These are phyloP conservation scores for Bonia amplexicaulis DNA, from an alignment of 176 grass and related monocot genomes.

Conservation along the genomic window DNA sequence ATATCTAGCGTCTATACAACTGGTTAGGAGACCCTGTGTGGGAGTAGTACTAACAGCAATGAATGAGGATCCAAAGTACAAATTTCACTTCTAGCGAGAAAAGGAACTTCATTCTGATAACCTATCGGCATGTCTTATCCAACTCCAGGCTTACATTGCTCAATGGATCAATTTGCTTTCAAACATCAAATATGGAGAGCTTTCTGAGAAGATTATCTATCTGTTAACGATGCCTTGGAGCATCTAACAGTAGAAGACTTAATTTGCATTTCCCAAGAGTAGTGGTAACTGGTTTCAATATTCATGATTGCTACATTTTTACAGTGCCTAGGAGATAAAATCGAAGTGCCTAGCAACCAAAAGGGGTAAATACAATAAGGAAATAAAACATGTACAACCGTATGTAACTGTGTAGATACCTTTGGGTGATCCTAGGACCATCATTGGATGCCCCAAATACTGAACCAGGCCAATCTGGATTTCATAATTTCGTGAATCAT, in stretches of 20 bases:
- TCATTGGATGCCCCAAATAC: too few relatives aligned
- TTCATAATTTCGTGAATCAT: too few relatives aligned
- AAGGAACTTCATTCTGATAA: neutral
- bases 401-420: too few relatives aligned
- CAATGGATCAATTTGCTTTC: neutral
- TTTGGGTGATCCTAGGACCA: too few relatives aligned
- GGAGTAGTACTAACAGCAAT: too few relatives aligned
- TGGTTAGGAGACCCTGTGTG: too few relatives aligned
- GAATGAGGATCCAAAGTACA: too few relatives aligned
- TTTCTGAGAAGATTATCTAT: slow-evolving; percentile 46
- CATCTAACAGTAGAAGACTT: too few relatives aligned
- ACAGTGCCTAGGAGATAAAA: neutral
- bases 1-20: too few relatives aligned
- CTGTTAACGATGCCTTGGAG: too few relatives aligned
- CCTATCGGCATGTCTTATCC: neutral
- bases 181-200: neutral
- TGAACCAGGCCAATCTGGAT: too few relatives aligned
- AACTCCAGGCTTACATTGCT: neutral
- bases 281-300: neutral
- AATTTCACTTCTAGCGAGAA: neutral
- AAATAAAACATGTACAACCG: neutral
- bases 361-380: neutral
- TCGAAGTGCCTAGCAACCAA: neutral
- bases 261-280: neutral
- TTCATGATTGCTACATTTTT: neutral